Conservation (phyloP, 176 grass and related monocot species). For the Carex cristatella region DNA sequence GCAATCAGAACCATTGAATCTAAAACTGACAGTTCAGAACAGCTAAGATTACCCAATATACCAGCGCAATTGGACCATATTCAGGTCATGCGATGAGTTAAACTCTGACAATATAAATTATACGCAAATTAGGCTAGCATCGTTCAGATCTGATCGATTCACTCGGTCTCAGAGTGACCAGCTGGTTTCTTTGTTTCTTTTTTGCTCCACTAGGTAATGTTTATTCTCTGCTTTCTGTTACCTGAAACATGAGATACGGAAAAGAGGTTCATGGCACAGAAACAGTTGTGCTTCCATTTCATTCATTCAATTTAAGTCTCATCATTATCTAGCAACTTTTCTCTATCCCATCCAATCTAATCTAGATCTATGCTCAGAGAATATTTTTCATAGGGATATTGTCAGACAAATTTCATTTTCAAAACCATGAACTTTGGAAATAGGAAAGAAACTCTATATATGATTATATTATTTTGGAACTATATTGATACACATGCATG, state of each 20-base stretch:
- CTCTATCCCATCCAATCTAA: slow-evolving; percentile 11
- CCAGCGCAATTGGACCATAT: neutral
- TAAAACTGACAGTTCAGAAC: neutral
- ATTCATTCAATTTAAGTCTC: slow-evolving; percentile 6
- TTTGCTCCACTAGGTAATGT: slow-evolving; percentile 29
- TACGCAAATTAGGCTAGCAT: neutral
- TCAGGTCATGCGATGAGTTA: neutral
- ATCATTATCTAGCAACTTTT: slow-evolving; percentile 20
- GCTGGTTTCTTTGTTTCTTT: neutral
- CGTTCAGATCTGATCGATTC: neutral
- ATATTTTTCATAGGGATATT: neutral
- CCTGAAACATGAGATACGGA: neutral
- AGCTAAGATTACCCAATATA: neutral
- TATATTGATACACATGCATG: neutral
- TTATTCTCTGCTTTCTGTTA: slow-evolving; percentile 25
- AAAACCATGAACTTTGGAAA: slow-evolving; percentile 9
- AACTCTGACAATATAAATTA: slow-evolving; percentile 7
- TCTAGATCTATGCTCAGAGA: slow-evolving; percentile 26
- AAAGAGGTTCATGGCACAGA: slow-evolving; percentile 5
- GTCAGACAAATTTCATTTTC: slow-evolving; percentile 15
- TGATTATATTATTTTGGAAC: neutral
- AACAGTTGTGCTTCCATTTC: slow-evolving; percentile 15
- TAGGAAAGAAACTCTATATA: neutral
- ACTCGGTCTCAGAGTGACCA: slow-evolving; percentile 8
- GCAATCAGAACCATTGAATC: neutral